These are phyloP conservation scores for Aureobasidium sp. DNA, from an alignment of 2,329 filamentous ascomycete species.

Conservation along the genomic window DNA sequence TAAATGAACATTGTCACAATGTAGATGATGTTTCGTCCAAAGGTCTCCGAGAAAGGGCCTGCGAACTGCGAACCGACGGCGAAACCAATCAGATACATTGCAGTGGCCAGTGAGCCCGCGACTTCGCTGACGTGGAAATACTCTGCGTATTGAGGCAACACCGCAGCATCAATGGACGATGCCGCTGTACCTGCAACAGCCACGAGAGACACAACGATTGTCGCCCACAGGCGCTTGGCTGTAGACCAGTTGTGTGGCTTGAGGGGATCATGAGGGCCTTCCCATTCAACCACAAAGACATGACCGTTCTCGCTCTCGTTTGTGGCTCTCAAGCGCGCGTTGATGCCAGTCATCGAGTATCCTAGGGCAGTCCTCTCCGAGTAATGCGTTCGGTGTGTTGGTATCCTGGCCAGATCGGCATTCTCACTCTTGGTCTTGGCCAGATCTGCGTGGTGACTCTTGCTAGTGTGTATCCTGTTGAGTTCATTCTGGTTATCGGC, in stretches of 20 bases:
- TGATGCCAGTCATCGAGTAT: slow-evolving; percentile 14
- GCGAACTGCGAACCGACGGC: slow-evolving; percentile 33
- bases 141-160: slow-evolving; percentile 14
- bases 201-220: slow-evolving; percentile 11
- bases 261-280: slow-evolving; percentile 10
- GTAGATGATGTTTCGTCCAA: slow-evolving; percentile 27
- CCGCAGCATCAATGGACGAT: slow-evolving; percentile 14
- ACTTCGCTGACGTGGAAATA: slow-evolving; percentile 13
- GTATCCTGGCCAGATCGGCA: slow-evolving; percentile 7
- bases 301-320: slow-evolving; percentile 14
- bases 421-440: not conserved
- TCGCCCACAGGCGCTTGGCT: slow-evolving; percentile 12
- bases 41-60: slow-evolving; percentile 34
- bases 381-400: slow-evolving; percentile 15
- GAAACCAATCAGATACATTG: slow-evolving; percentile 33
- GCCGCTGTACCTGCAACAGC: slow-evolving; percentile 15
- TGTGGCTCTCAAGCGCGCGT: slow-evolving; percentile 13
- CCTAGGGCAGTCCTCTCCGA: slow-evolving; percentile 14
- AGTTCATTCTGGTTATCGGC: slow-evolving; percentile 10
- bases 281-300: slow-evolving; percentile 16
- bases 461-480: slow-evolving; percentile 5
- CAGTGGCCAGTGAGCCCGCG: slow-evolving; percentile 8
- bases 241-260: slow-evolving; percentile 15
- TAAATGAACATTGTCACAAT: slow-evolving; percentile 19
- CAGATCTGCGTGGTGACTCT: not conserved